Evolutionary conservation across 108 stramenopile species (phyloP), one percentile per base, ranked within the genome.

Genomic region (Phaeodactylum tricornutum): DNA sequence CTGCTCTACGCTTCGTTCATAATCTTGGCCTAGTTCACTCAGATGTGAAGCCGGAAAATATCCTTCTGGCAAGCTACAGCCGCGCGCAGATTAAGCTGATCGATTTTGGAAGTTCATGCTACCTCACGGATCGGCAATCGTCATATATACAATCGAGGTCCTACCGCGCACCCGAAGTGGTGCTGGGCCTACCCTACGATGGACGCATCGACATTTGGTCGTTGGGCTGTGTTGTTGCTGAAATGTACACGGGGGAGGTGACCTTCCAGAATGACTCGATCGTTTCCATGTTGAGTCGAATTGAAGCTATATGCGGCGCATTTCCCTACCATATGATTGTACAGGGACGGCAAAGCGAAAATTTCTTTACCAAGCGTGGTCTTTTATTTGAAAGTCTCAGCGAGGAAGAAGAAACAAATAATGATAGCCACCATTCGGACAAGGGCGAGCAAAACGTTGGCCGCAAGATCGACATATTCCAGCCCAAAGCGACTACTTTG

Each of bases 21-120:
- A 63, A 58, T 16, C 50, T 93, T 29, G 90, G 91, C 14, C 68
- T 99, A 24, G 77, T 98, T 41, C 98, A 99, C 66, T 95, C 90
- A 48, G 98, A 99, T 57, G 67, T 99, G 34, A 99, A 99, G 66
- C 98, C 98, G 26, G 98, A 97, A 69, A 99, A 99, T 64, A 97
- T 96, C 45, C 65, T 97, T 17, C 63, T 96, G n/a, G 50, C 65
- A 11, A 82, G 80, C 40, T 87, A 85, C 63, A 74, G 77, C 26
- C 52, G 81, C 40, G 76, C 84, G 15, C 50, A 83, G 28, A 84
- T 98, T 27, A 98, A 98, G 75, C 51, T 99, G 28, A 98, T 99
- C 57, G 98, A 99, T 49, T 99, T 99, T 67, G 98, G 98, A 17
- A 88, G 85, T 51, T 79, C 79, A 59, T 98, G 98, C 74, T 99